Evolutionary conservation across 345 rosid genomes (phyloP).

Genomic region (Hibiscus mutabilis): DNA sequence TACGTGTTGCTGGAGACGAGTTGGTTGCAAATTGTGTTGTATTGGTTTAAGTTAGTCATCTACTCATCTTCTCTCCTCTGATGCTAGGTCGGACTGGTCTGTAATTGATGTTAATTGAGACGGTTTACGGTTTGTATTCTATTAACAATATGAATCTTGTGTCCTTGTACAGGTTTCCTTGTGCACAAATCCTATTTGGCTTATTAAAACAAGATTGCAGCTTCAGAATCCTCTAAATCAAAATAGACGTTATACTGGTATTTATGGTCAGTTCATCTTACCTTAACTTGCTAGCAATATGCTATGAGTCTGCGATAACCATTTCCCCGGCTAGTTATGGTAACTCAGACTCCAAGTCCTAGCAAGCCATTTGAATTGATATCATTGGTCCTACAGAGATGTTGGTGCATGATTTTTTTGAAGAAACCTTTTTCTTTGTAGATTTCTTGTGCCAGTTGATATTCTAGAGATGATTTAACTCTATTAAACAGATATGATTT

Average conservation of each 20-base stretch:
- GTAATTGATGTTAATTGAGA: neutral
- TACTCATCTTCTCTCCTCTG: neutral
- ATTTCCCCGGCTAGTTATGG: conserved; percentile 22
- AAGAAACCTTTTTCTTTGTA: neutral
- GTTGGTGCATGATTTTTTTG: neutral
- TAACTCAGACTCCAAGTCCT: conserved; percentile 13
- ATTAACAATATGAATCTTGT: conserved; percentile 11
- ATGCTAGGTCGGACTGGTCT: neutral
- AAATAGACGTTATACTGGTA: conserved; percentile 64
- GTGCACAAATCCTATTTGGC: conserved; percentile 96
- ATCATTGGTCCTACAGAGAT: conserved; percentile 16
- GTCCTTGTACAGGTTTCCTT: conserved; percentile 57
- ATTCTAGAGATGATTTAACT: neutral
- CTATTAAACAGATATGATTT: neutral
- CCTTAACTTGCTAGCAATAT: conserved; percentile 25
- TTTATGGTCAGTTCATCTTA: conserved; percentile 54
- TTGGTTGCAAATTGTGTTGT: neutral
- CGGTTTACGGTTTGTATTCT: conserved; percentile 1
- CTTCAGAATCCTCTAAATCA: conserved; percentile 87
- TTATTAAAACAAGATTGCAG: conserved; percentile 93
- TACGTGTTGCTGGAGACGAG: neutral
- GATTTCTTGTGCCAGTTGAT: neutral
- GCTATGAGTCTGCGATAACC: conserved; percentile 18
- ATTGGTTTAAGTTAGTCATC: neutral
- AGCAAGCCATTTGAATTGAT: conserved; percentile 6